Conservation (phyloP, 306 rosid genomes). For the Cicer pinnatifidum region DNA sequence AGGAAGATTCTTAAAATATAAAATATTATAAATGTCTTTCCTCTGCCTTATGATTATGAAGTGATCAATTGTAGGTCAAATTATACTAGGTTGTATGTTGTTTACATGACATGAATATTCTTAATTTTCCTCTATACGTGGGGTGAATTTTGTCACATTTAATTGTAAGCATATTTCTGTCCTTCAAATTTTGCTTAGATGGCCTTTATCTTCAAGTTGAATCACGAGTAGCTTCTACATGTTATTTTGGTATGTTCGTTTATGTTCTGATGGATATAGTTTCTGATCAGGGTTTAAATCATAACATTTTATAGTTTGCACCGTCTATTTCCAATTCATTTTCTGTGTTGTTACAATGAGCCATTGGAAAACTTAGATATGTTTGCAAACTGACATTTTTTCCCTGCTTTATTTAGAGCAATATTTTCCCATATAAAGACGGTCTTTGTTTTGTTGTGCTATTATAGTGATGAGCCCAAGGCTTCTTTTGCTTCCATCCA, state of each 20-base stretch:
- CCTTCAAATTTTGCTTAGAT: conserved; percentile 29
- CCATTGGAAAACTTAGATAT: neutral
- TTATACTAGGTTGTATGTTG: conserved; percentile 14
- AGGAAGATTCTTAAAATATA: conserved; percentile 56
- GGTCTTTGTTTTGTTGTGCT: neutral
- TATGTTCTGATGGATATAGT: neutral
- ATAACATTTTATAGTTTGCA: conserved; percentile 14
- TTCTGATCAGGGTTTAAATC: neutral
- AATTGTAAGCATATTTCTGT: neutral
- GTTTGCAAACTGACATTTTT: neutral
- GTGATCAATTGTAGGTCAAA: conserved; percentile 30
- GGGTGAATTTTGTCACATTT: conserved; percentile 23
- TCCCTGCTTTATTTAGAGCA: neutral
- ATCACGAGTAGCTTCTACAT: neutral
- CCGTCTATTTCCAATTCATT: neutral
- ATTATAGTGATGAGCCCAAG: no score
- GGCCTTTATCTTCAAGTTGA: neutral
- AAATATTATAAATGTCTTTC: conserved; percentile 20
- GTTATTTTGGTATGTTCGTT: neutral
- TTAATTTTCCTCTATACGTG: neutral
- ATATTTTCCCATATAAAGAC: neutral
- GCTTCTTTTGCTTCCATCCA: no score
- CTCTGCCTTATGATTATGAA: conserved; percentile 17
- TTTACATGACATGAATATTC: conserved; percentile 38
- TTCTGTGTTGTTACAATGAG: neutral